phyloP scores from a whole-genome alignment of 257 asterid species.

The Gentiana dahurica region DNA sequence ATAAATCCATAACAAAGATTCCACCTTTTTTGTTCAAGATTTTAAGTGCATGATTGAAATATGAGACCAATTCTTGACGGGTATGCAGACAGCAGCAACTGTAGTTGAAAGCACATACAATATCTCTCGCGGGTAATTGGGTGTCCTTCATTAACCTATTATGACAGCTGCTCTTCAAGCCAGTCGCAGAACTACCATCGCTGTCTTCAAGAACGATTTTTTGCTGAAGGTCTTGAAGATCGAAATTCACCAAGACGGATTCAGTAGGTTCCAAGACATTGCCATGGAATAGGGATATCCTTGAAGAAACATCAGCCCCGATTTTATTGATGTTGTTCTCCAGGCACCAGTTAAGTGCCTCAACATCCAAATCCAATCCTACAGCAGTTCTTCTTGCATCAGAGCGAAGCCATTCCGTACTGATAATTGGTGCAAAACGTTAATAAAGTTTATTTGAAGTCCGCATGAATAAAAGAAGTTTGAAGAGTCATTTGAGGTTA shows the following conservation, averaged over 20 bases:
- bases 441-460: too few relatives aligned
- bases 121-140: slow-evolving; percentile 65
- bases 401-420: slow-evolving; percentile 78
- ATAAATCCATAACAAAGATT: slow-evolving; percentile 85
- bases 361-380: slow-evolving; percentile 84
- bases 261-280: slow-evolving; percentile 80
- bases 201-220: slow-evolving; percentile 27
- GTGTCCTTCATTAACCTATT: slow-evolving; percentile 37
- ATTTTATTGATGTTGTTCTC: slow-evolving; percentile 69
- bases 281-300: slow-evolving; percentile 76
- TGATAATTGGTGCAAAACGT: slow-evolving; percentile 19
- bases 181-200: slow-evolving; percentile 19
- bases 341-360: slow-evolving; percentile 83
- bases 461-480: too few relatives aligned
- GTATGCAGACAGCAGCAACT: slow-evolving; percentile 95
- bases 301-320: slow-evolving; percentile 53
- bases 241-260: slow-evolving; percentile 44
- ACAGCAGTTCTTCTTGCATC: slow-evolving; percentile 92
- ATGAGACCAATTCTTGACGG: slow-evolving; percentile 68
- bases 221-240: slow-evolving; percentile 24
- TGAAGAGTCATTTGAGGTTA: too few relatives aligned
- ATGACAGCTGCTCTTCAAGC: slow-evolving; percentile 11
- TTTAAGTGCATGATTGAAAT: slow-evolving; percentile 60
- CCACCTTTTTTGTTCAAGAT: slow-evolving; percentile 67
- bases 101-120: slow-evolving; percentile 95